Evolutionary conservation across 2,329 filamentous ascomycete species (phyloP).

Genomic region (Sphaerulina musiva): DNA sequence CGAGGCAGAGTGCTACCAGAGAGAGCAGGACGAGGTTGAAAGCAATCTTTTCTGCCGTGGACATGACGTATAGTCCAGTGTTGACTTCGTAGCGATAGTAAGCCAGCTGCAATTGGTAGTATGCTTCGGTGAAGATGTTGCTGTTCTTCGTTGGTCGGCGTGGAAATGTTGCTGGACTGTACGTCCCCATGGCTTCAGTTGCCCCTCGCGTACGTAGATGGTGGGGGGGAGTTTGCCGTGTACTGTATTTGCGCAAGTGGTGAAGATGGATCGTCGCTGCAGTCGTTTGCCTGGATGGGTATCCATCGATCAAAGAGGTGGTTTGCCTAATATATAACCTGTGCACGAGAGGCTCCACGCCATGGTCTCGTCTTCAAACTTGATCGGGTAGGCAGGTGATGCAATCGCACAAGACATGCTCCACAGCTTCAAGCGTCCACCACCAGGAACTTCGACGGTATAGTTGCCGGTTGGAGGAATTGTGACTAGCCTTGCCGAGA

Average conservation of each 20-base stretch:
- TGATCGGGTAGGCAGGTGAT: not conserved
- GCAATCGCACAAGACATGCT: not conserved
- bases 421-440: not conserved
- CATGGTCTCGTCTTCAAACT: not conserved
- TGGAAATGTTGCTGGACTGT: constrained; percentile 23
- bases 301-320: not conserved
- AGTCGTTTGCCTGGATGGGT: not conserved
- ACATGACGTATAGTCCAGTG: constrained; percentile 28
- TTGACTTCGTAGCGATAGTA: constrained; percentile 30
- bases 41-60: constrained; percentile 26
- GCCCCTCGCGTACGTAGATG: no score
- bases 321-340: not conserved
- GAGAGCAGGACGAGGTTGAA: constrained; percentile 25
- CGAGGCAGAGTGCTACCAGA: constrained; percentile 16
- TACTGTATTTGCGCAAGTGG: not conserved
- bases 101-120: constrained; percentile 23
- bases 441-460: not conserved
- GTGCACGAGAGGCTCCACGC: constrained; percentile 1
- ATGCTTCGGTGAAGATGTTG: constrained; percentile 17
- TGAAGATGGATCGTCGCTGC: not conserved
- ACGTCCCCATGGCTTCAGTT: constrained; percentile 21
- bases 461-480: not conserved
- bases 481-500: not conserved
- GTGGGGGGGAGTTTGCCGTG: no score
- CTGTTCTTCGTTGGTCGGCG: constrained; percentile 17